Conservation (phyloP, 257 asterid genomes). For the Rauvolfia tetraphylla region DNA sequence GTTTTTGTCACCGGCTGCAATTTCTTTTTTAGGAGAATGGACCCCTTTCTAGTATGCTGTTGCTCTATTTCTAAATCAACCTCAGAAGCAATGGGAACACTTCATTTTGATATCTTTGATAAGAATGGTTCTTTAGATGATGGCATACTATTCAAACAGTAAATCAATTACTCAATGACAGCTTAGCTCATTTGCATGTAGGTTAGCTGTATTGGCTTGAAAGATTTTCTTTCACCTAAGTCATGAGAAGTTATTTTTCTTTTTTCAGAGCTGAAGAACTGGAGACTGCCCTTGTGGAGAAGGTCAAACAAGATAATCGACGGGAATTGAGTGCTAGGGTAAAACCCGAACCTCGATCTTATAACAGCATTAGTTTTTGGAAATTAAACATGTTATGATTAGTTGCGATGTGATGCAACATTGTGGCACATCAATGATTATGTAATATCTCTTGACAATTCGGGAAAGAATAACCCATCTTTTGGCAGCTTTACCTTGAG, state of each 20-base stretch:
- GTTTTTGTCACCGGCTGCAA: slow-evolving; percentile 2
- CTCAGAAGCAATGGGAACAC: neutral
- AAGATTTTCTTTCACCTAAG: slow-evolving; percentile 2
- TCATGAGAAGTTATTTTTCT: slow-evolving; percentile 4
- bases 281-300: slow-evolving; percentile 90
- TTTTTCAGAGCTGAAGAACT: slow-evolving; percentile 76
- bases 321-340: slow-evolving; percentile 86
- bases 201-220: neutral
- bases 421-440: neutral
- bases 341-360: slow-evolving; percentile 9
- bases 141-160: neutral
- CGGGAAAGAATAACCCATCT: neutral
- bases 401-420: neutral
- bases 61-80: neutral
- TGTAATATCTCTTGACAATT: neutral
- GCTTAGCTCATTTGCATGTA: neutral
- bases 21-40: neutral
- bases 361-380: neutral
- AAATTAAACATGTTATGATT: neutral
- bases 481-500: neutral
- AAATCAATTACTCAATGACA: neutral
- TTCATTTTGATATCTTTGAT: neutral
- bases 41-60: neutral
- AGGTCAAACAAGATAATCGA: slow-evolving; percentile 77
- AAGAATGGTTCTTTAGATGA: neutral